Evolutionary conservation across 2,329 filamentous ascomycete species (phyloP).

Genomic region (Fusarium ramigenum): DNA sequence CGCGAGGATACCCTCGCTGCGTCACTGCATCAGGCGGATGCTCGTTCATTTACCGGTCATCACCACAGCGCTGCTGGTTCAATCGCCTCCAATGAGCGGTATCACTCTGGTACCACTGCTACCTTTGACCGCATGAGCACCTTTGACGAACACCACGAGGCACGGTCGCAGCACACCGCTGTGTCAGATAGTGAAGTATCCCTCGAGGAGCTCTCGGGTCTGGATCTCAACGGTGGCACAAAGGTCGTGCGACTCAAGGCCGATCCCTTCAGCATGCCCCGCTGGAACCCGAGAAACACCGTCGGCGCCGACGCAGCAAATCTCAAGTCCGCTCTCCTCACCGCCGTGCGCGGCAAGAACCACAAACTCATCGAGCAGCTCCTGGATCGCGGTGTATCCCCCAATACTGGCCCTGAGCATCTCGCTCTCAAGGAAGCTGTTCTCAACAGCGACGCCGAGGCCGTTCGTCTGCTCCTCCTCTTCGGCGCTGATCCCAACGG

Average conservation of each 20-base stretch:
- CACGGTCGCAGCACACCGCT: slow-evolving; percentile 38
- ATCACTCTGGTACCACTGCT: slow-evolving; percentile 39
- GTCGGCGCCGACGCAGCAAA: slow-evolving; percentile 54
- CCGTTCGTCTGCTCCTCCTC: slow-evolving; percentile 63
- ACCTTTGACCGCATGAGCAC: slow-evolving; percentile 44
- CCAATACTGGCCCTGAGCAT: slow-evolving; percentile 57
- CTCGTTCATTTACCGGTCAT: slow-evolving; percentile 18
- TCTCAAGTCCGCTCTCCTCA: slow-evolving; percentile 59
- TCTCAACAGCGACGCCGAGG: slow-evolving; percentile 60
- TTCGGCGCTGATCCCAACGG: slow-evolving; percentile 68
- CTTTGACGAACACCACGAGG: slow-evolving; percentile 45
- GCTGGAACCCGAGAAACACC: slow-evolving; percentile 59
- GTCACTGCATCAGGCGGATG: slow-evolving; percentile 7
- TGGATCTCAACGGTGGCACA: slow-evolving; percentile 53
- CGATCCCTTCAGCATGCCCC: slow-evolving; percentile 61
- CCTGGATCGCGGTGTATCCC: slow-evolving; percentile 65
- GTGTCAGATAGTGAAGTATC: slow-evolving; percentile 41
- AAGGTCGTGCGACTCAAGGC: slow-evolving; percentile 59
- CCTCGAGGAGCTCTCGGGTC: slow-evolving; percentile 47
- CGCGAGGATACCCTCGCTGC: slow-evolving; percentile 22
- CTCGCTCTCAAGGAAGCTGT: slow-evolving; percentile 64
- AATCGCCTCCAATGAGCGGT: slow-evolving; percentile 45
- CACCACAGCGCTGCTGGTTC: slow-evolving; percentile 44
- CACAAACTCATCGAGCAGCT: slow-evolving; percentile 66
- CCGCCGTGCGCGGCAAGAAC: slow-evolving; percentile 66